Evolutionary conservation across 192 early-diverging fungal species (phyloP), one percentile per base, ranked within the genome.

Genomic region (Entophlyctis luteolus): DNA sequence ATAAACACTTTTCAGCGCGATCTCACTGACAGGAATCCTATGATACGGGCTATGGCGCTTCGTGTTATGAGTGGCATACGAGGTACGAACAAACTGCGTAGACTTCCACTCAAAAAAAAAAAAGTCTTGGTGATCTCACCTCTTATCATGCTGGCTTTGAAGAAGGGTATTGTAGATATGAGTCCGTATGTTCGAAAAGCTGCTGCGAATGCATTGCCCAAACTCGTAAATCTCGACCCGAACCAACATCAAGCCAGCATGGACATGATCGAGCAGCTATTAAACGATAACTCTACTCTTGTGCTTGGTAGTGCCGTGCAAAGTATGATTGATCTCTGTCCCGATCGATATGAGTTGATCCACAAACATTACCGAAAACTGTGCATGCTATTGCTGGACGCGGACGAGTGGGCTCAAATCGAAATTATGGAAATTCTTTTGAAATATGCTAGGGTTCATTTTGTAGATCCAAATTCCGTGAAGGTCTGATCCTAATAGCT

Each of bases 1-100:
- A 89, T 99, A 72, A 99, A 99, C 70, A 98, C 95, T 0, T 97
- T 99, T 68, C 97, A 99, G 79, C 91, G 91, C 77, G 97, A 99
- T 72, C 75, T 98, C 27, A 83, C 89, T 3, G 97, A 99, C 65
- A 79, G 82, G 65, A 97, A 94, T 78, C 92, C 91, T 46, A 83
- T 93, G 36, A 96, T 99, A 50, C 81, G 97, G 29, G 93, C 91
- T 2, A 94, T 97, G 90, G 93, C 97, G 0, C 76, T 99, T 57
- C 83, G 95, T 31, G 97, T 96, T 16, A 89, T 99, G 91, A 91
- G 90, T 28, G 90, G 93, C 52, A 98, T 97, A 65, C 84, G 91
- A 48, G 78, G 80, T 80, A 70, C 27, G 4, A 12, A 53, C 3
- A 31, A n/a, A n/a, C n/a, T n/a, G n/a, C n/a, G n/a, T n/a, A n/a